Evolutionary conservation across 169 alveolate species (phyloP).

Genomic region (Cryptosporidium ryanae): DNA sequence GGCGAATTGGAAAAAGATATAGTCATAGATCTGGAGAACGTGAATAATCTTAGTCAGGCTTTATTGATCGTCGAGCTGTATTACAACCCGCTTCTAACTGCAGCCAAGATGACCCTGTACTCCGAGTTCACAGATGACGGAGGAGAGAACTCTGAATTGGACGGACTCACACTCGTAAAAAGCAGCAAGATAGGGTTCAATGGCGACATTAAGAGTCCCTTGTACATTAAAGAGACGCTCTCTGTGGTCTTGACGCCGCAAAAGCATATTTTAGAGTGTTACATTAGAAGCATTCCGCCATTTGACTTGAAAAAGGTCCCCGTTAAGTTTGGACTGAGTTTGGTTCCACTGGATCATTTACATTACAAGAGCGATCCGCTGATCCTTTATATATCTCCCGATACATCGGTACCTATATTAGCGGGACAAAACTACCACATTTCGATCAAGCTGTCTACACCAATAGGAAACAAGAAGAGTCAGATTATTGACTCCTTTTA

Average conservation of each 20-base stretch:
- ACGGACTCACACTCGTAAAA: conserved; percentile 1
- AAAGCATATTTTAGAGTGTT: conserved; percentile 22
- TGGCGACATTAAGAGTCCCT: conserved; percentile 29
- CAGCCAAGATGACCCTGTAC: conserved; percentile 30
- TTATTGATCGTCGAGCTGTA: conserved; percentile 31
- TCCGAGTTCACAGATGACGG: conserved; percentile 28
- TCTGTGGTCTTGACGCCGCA: conserved; percentile 13
- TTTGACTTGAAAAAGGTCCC: conserved; percentile 23
- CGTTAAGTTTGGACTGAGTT: conserved; percentile 25
- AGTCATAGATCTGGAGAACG: conserved; percentile 7
- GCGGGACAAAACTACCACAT: conserved; percentile 77
- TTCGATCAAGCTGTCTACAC: conserved; percentile 34
- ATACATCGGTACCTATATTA: conserved; percentile 78
- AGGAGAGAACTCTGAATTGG: background rate
- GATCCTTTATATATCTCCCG: conserved; percentile 78
- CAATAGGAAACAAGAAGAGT: conserved; percentile 22
- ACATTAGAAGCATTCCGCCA: conserved; percentile 37
- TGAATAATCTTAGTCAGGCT: conserved; percentile 2
- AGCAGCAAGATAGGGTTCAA: conserved; percentile 23
- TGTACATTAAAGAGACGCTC: conserved; percentile 37
- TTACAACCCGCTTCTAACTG: conserved; percentile 41
- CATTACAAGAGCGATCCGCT: conserved; percentile 31
- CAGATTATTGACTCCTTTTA: conserved; percentile 15
- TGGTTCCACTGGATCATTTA: conserved; percentile 24
- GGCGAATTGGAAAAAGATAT: conserved; percentile 30